A percentile compares a stretch with the other conserved stretches of the same genome.
Evolutionary conservation across 139 green algal genomes (phyloP).

Genomic region (Chara braunii): DNA sequence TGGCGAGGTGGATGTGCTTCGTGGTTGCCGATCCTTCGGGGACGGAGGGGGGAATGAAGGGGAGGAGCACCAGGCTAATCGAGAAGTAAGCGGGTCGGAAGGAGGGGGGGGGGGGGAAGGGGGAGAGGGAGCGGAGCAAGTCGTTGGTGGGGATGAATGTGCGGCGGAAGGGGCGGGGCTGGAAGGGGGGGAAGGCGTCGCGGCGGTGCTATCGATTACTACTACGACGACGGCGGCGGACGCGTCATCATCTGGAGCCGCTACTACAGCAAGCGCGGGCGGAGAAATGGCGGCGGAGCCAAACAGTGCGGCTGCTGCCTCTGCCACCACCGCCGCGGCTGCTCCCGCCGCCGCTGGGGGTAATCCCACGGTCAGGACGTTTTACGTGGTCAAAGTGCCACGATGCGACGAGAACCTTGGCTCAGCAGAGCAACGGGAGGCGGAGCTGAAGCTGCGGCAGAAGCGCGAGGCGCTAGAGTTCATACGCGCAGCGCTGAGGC

Average conservation of each 20-base stretch:
- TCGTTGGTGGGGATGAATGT: not conserved
- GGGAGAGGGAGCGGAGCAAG: not conserved
- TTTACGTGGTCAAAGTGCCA: conserved; percentile 26
- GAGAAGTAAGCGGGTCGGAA: not conserved
- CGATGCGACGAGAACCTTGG: conserved; percentile 8
- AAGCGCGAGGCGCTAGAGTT: conserved; percentile 12
- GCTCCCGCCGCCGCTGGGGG: not conserved
- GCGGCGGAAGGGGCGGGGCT: not conserved
- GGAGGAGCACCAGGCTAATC: not conserved
- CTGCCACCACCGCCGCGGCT: not conserved
- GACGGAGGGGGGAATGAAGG: not conserved
- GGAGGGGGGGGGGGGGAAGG: not conserved
- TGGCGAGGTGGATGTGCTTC: too few relatives aligned
- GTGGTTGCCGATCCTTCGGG: too few relatives aligned
- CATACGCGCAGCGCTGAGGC: not conserved
- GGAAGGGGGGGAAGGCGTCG: not conserved
- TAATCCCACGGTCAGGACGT: not conserved
- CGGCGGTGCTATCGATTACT: not conserved
- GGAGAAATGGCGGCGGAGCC: not conserved
- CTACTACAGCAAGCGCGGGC: not conserved
- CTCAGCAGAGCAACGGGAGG: conserved; percentile 5
- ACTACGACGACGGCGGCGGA: not conserved
- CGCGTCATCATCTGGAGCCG: not conserved
- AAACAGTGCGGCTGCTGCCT: not conserved
- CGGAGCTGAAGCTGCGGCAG: conserved; percentile 6